phyloP scores from a whole-genome alignment of 495 filamentous ascomycete genomes.

The Talaromyces nanjingensis region DNA sequence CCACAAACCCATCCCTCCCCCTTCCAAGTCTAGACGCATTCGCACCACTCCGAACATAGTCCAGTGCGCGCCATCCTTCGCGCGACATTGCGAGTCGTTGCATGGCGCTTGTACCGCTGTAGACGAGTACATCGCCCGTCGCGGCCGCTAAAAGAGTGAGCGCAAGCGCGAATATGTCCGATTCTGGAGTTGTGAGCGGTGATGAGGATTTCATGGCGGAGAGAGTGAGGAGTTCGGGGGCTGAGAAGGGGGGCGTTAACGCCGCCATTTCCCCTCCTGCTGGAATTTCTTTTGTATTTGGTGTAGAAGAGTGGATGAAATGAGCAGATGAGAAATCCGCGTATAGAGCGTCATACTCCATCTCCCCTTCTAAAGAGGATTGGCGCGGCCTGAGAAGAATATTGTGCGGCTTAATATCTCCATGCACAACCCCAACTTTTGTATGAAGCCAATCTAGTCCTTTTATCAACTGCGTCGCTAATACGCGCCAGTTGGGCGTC shows the following conservation, averaged over 20 bases:
- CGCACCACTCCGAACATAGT: conserved; percentile 34
- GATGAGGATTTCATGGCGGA: conserved; percentile 23
- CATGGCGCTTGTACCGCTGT: conserved; percentile 37
- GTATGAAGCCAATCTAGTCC: conserved; percentile 48
- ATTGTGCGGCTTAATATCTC: conserved; percentile 52
- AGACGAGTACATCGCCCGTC: conserved; percentile 46
- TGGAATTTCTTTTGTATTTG: background rate
- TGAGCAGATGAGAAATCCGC: conserved; percentile 57
- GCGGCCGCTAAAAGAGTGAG: conserved; percentile 49
- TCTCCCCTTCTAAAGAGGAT: conserved; percentile 11
- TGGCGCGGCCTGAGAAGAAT: conserved; percentile 33
- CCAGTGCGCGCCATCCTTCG: conserved; percentile 40
- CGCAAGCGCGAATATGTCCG: conserved; percentile 50
- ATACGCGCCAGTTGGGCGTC: conserved; percentile 32
- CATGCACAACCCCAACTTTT: conserved; percentile 40
- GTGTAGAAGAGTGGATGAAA: conserved; percentile 14
- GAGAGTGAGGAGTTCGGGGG: conserved; percentile 46
- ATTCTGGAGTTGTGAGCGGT: conserved; percentile 25
- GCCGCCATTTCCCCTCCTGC: conserved; percentile 33
- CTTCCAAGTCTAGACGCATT: conserved; percentile 27
- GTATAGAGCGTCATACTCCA: conserved; percentile 40
- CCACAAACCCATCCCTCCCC: conserved; percentile 37
- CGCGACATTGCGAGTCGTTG: conserved; percentile 40
- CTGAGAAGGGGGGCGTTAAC: conserved; percentile 51
- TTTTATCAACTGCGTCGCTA: conserved; percentile 42